These are phyloP conservation scores for Malassezia sympodialis DNA, from an alignment of 1,284 basidiomycete genomes.

Conservation along the genomic window DNA sequence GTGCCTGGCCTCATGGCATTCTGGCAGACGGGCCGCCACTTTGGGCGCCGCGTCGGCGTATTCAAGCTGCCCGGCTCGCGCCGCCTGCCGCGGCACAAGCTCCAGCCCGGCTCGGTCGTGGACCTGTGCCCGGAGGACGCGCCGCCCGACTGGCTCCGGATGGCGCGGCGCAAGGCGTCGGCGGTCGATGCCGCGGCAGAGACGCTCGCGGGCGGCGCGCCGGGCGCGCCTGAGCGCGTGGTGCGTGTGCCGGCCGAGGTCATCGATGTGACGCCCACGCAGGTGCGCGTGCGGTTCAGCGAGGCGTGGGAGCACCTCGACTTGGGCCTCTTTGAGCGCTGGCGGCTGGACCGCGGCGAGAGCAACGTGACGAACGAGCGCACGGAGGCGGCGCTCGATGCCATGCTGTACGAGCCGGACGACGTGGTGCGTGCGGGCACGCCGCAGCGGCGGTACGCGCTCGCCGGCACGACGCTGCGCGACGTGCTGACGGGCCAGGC, in stretches of 20 bases:
- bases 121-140: slow-evolving; percentile 22
- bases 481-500: slow-evolving; percentile 51
- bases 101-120: slow-evolving; percentile 28
- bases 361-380: slow-evolving; percentile 60
- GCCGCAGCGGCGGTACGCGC: slow-evolving; percentile 24
- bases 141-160: background rate
- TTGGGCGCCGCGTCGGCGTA: slow-evolving; percentile 32
- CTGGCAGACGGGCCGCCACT: slow-evolving; percentile 34
- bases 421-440: slow-evolving; percentile 24
- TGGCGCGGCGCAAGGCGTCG: background rate
- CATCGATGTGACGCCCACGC: slow-evolving; percentile 24
- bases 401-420: slow-evolving; percentile 58
- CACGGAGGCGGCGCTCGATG: slow-evolving; percentile 60
- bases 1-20: slow-evolving; percentile 36
- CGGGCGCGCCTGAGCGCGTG: slow-evolving; percentile 1
- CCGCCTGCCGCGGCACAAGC: slow-evolving; percentile 25
- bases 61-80: slow-evolving; percentile 34
- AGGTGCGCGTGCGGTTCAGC: slow-evolving; percentile 33
- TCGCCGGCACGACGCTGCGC: slow-evolving; percentile 30
- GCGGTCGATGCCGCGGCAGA: background rate
- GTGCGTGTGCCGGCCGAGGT: slow-evolving; percentile 26
- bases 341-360: slow-evolving; percentile 61
- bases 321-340: slow-evolving; percentile 57
- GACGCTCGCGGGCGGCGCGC: background rate
- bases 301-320: slow-evolving; percentile 54